Percentiles rank a stretch among this genome's conserved stretches.
phyloP scores from a whole-genome alignment of 345 rosid genomes.

The Streptanthus diversifolius region DNA sequence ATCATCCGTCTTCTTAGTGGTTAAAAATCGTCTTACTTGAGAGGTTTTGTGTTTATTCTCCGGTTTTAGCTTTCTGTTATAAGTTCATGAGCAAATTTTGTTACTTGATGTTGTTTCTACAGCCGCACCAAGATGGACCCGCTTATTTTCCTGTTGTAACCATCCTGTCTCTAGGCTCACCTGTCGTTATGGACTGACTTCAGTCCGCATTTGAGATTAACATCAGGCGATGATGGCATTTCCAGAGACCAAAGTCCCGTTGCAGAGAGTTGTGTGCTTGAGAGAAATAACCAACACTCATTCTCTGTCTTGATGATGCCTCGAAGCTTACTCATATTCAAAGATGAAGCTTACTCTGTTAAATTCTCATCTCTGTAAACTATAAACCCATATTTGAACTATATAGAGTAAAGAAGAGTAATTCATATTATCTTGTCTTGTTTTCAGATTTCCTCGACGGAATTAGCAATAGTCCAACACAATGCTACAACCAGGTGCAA shows the following conservation, averaged over 20 bases:
- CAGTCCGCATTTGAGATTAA: conserved; percentile 61
- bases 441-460: conserved; percentile 78
- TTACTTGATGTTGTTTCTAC: conserved; percentile 26
- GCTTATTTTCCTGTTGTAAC: conserved; percentile 91
- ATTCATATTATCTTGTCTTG: background rate
- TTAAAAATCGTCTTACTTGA: background rate
- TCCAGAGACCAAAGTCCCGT: conserved; percentile 10
- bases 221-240: conserved; percentile 23
- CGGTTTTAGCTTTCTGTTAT: background rate
- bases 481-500: conserved; percentile 49
- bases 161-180: conserved; percentile 77
- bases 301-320: conserved; percentile 77
- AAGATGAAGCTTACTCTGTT: conserved; percentile 70
- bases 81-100: background rate
- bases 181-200: conserved; percentile 89
- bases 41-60: background rate
- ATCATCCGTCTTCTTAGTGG: background rate
- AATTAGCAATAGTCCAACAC: conserved; percentile 53
- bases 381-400: background rate
- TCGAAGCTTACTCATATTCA: conserved; percentile 78
- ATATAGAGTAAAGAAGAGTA: background rate
- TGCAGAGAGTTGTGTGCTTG: conserved; percentile 24
- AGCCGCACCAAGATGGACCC: conserved; percentile 98
- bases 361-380: conserved; percentile 7
- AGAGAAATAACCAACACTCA: conserved; percentile 38